Percentiles rank a stretch among this genome's conserved stretches.
These are phyloP conservation scores for Curvularia eragrostidis DNA, from an alignment of 2,329 filamentous ascomycete genomes.

Conservation along the genomic window DNA sequence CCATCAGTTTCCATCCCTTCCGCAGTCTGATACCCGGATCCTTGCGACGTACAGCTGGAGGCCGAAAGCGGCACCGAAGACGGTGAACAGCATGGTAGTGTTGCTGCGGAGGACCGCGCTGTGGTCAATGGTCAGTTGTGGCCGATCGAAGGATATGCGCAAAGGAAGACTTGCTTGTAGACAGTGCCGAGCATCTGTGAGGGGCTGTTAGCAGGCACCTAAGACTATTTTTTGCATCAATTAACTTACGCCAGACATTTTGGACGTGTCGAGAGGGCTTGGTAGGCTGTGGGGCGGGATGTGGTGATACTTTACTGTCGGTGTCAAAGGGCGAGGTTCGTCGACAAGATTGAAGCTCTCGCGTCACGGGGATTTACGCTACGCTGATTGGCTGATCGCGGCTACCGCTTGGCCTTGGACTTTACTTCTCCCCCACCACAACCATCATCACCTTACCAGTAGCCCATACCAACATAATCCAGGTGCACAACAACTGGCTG, in stretches of 20 bases:
- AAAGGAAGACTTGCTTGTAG: slow-evolving; percentile 56
- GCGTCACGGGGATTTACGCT: slow-evolving; percentile 31
- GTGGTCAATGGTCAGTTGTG: slow-evolving; percentile 44
- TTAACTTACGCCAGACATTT: slow-evolving; percentile 67
- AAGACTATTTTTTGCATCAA: slow-evolving; percentile 23
- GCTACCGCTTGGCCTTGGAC: slow-evolving; percentile 17
- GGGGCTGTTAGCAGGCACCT: slow-evolving; percentile 33
- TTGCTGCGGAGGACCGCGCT: slow-evolving; percentile 89
- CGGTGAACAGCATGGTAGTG: slow-evolving; percentile 81
- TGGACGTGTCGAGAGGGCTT: slow-evolving; percentile 43
- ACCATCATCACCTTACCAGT: not conserved
- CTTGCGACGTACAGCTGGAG: slow-evolving; percentile 83
- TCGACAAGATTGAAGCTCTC: slow-evolving; percentile 32
- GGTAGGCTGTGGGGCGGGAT: slow-evolving; percentile 31
- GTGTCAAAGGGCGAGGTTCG: slow-evolving; percentile 30
- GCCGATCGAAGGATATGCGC: slow-evolving; percentile 22
- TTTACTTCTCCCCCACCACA: slow-evolving; percentile 19
- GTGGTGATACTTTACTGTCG: slow-evolving; percentile 35
- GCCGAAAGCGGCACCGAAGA: slow-evolving; percentile 87
- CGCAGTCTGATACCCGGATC: slow-evolving; percentile 1
- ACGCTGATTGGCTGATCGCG: slow-evolving; percentile 37
- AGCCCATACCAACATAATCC: not conserved
- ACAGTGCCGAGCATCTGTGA: slow-evolving; percentile 60
- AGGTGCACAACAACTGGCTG: not conserved
- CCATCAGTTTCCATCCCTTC: slow-evolving; percentile 30